Conservation (phyloP, 2,329 filamentous ascomycete species). For the Helminthosporium solani region DNA sequence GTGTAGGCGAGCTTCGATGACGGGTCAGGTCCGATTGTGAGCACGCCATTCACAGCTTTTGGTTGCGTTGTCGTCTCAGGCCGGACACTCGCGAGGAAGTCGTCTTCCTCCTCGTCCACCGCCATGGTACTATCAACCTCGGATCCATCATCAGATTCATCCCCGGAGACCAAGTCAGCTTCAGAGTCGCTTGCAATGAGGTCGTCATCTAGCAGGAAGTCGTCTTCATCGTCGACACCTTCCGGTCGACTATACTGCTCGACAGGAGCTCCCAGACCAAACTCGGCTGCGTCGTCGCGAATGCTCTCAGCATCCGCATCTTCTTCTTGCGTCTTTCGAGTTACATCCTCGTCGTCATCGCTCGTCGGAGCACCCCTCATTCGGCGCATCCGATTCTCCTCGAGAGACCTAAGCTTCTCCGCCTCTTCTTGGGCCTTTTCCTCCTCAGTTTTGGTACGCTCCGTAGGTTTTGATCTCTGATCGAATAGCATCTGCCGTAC, state of each 20-base stretch:
- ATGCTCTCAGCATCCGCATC: slow-evolving; percentile 38
- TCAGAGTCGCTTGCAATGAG: slow-evolving; percentile 77
- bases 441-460: slow-evolving; percentile 71
- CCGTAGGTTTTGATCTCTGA: slow-evolving; percentile 78
- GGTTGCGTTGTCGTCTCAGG: slow-evolving; percentile 26
- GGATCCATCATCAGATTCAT: slow-evolving; percentile 31
- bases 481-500: slow-evolving; percentile 82
- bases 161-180: slow-evolving; percentile 34
- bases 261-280: slow-evolving; percentile 60
- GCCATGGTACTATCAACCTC: slow-evolving; percentile 40
- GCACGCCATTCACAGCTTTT: slow-evolving; percentile 46
- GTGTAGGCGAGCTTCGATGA: slow-evolving; percentile 69
- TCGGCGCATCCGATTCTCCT: slow-evolving; percentile 76
- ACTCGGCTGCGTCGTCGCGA: slow-evolving; percentile 60
- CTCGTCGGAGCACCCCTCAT: slow-evolving; percentile 84
- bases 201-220: slow-evolving; percentile 88
- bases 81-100: slow-evolving; percentile 50
- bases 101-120: slow-evolving; percentile 52
- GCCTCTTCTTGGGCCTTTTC: slow-evolving; percentile 67
- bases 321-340: slow-evolving; percentile 34
- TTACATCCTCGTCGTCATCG: slow-evolving; percentile 63
- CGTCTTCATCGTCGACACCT: slow-evolving; percentile 82
- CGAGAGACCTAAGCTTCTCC: slow-evolving; percentile 72
- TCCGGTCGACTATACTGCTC: slow-evolving; percentile 45
- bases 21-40: slow-evolving; percentile 42